phyloP scores from a whole-genome alignment of 2,329 filamentous ascomycete genomes.

The Aspergillus candidus region DNA sequence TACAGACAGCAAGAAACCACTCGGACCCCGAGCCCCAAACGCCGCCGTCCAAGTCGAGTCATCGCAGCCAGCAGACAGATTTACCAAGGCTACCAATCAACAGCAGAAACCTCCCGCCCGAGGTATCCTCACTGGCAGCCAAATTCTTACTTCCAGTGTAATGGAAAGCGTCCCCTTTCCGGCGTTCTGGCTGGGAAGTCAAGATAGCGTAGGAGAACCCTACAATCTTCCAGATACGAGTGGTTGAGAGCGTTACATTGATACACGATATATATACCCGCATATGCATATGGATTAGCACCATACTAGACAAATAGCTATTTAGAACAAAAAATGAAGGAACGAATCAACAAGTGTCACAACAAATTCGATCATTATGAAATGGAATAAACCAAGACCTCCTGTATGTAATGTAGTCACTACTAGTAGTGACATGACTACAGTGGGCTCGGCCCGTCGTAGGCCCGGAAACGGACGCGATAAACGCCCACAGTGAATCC shows the following conservation, averaged over 20 bases:
- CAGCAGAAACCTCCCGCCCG: conserved; percentile 12
- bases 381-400: no score
- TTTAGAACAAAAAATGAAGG: no score
- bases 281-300: not conserved
- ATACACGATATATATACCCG: not conserved
- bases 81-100: conserved; percentile 10
- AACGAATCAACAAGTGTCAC: no score
- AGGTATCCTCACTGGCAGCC: conserved; percentile 27
- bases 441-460: conserved; percentile 27
- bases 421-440: not conserved
- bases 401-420: no score
- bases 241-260: conserved; percentile 4
- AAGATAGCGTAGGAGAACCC: conserved; percentile 34
- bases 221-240: conserved; percentile 25
- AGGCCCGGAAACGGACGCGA: conserved; percentile 16
- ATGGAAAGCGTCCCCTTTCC: conserved; percentile 41
- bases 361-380: not conserved
- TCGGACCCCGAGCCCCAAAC: conserved; percentile 17
- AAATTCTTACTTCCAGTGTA: conserved; percentile 37
- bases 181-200: conserved; percentile 32
- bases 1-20: conserved; percentile 9
- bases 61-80: conserved; percentile 31
- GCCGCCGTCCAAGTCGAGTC: conserved; percentile 37
- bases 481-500: not conserved
- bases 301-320: not conserved